Conservation (phyloP, 73 alveolate genomes). For the Stentor coeruleus region DNA sequence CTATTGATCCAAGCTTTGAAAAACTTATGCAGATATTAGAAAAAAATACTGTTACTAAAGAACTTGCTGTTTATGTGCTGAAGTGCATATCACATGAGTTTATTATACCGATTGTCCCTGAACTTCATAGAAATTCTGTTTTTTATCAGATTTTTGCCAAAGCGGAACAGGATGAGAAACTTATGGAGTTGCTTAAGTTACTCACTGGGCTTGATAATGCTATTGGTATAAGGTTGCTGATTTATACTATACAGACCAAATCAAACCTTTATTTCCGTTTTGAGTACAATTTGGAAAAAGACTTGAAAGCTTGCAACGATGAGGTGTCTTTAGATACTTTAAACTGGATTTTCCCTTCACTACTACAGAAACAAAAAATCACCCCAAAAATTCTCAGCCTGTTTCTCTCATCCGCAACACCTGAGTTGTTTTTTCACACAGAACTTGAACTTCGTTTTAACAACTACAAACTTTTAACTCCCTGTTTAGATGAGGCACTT, state of each 20-base stretch:
- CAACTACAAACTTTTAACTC: background rate
- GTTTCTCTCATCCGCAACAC: background rate
- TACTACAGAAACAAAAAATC: background rate
- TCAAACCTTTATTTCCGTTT: background rate
- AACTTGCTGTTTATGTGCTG: background rate
- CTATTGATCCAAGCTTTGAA: conserved; percentile 6
- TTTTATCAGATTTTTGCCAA: conserved; percentile 5
- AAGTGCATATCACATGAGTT: conserved; percentile 5
- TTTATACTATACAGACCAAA: conserved; percentile 11
- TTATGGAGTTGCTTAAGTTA: background rate
- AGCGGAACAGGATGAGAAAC: background rate
- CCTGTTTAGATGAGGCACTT: background rate
- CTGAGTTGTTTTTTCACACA: background rate
- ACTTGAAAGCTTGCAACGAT: background rate
- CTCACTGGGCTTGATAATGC: background rate
- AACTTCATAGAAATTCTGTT: conserved; percentile 12
- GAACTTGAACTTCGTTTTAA: background rate
- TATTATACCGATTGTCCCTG: background rate
- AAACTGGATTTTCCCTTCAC: conserved; percentile 7
- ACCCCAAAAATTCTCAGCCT: background rate
- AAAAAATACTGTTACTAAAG: background rate
- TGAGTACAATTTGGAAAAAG: conserved; percentile 12
- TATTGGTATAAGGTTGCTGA: background rate
- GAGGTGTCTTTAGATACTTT: background rate
- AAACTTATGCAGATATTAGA: background rate